Evolutionary conservation across 2,329 filamentous ascomycete genomes (phyloP).

Genomic region (Blastomyces emzantsi): DNA sequence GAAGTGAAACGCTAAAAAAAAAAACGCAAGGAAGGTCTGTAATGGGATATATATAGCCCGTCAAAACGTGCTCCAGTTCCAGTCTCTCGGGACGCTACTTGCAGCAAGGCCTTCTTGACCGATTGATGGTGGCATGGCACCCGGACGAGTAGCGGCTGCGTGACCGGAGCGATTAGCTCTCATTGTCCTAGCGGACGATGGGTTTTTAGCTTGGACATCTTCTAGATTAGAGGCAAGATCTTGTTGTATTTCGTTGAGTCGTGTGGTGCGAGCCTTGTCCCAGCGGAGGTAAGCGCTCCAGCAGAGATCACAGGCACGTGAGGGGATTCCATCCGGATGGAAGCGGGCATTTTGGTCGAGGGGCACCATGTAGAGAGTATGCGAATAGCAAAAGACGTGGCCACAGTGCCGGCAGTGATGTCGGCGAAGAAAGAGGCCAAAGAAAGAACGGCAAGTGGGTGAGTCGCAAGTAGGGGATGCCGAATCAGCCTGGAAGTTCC

Average conservation of each 20-base stretch:
- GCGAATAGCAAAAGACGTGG: constrained; percentile 54
- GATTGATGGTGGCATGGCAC: constrained; percentile 12
- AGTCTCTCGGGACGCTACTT: constrained; percentile 48
- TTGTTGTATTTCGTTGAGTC: constrained; percentile 44
- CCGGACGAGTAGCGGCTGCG: constrained; percentile 12
- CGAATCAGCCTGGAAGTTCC: constrained; percentile 44
- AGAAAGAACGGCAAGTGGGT: constrained; percentile 49
- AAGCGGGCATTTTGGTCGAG: constrained; percentile 57
- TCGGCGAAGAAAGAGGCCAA: constrained; percentile 53
- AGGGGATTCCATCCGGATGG: constrained; percentile 48
- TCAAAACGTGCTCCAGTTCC: constrained; percentile 56
- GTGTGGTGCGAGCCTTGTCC: constrained; percentile 42
- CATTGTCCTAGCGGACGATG: constrained; percentile 11
- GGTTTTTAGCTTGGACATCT: constrained; percentile 15
- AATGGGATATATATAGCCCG: constrained; percentile 6
- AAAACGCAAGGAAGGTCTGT: neutral
- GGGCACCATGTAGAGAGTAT: constrained; percentile 48
- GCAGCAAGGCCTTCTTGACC: constrained; percentile 41
- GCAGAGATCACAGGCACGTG: constrained; percentile 54
- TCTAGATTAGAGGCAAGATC: constrained; percentile 25
- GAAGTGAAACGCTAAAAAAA: neutral
- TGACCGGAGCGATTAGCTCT: constrained; percentile 16
- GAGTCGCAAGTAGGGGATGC: constrained; percentile 50
- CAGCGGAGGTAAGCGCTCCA: constrained; percentile 50
- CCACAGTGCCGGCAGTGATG: constrained; percentile 61